Evolutionary conservation across 2,329 filamentous ascomycete species (phyloP), one percentile per base, ranked within the genome.

Genomic region (Leptographium wingfieldii): DNA sequence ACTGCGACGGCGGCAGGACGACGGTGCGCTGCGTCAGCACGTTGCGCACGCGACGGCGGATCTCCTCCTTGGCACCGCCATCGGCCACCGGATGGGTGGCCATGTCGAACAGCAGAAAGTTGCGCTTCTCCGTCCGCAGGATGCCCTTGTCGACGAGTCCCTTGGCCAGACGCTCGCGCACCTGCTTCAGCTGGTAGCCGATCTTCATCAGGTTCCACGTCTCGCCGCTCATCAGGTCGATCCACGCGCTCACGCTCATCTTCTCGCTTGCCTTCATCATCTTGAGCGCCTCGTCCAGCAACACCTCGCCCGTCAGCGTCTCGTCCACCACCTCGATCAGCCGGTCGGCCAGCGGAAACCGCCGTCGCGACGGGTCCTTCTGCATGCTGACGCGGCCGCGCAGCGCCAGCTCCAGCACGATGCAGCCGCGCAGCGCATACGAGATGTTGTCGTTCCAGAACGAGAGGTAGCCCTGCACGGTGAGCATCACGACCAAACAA

Each of bases 401-500:
- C 76, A 99, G 95, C 64, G 94, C 94, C 68, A 99, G 79, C 75
- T 99, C 94, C 74, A 97, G 90, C 67, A 99, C 94, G 72, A 99
- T 99, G 76, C 94, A 99, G 71, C 94, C 94, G 72, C 94, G 86
- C 64, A 99, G 81, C 65, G 94, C 94, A 73, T 99, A 99, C 62
- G 92, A 96, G 70, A 99, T 99, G 77, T 99, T 99, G 76, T 99
- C 94, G 76, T 99, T 99, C 94, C 94, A 99, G 76, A 99, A 99
- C 35, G 92, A 97, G 64, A 99, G 85, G 72, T 99, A 97, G 66
- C 94, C 94, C 91, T 96, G 22, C 22, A 22, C 22, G 71, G 65
- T 67, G 55, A n/a, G 35, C 25, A 54, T 19, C n/a, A 33, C 22
- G 3, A 3, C 3, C 19, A 9, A 3, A n/a, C 12, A 29, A 9